Percentiles rank a stretch among this genome's conserved stretches.
phyloP scores from a whole-genome alignment of 176 grass and related monocot species.

The Avena sativa region DNA sequence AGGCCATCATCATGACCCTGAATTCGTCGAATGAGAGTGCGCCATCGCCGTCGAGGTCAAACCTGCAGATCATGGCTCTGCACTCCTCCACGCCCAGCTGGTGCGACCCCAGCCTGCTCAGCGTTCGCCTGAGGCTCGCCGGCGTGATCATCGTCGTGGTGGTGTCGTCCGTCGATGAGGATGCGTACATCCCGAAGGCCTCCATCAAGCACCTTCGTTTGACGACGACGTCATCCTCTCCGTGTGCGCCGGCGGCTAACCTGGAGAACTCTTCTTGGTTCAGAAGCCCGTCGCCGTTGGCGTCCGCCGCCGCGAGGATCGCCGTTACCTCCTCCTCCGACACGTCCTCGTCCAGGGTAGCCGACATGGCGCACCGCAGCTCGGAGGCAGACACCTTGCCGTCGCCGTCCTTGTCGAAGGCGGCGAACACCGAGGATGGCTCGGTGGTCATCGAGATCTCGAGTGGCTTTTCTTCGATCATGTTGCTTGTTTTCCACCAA shows the following conservation, averaged over 20 bases:
- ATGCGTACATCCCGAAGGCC: slow-evolving; percentile 65
- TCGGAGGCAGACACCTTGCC: slow-evolving; percentile 60
- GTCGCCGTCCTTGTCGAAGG: slow-evolving; percentile 61
- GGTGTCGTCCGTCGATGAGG: not conserved
- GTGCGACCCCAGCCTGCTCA: slow-evolving; percentile 39
- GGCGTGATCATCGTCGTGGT: slow-evolving; percentile 49
- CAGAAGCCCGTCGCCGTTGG: slow-evolving; percentile 52
- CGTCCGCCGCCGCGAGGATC: slow-evolving; percentile 39
- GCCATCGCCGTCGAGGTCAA: slow-evolving; percentile 68
- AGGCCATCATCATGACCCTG: slow-evolving; percentile 61
- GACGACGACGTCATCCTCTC: slow-evolving; percentile 30
- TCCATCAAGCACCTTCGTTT: slow-evolving; percentile 38
- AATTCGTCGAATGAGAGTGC: slow-evolving; percentile 64
- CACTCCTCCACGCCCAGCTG: slow-evolving; percentile 49
- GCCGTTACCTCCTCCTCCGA: slow-evolving; percentile 45
- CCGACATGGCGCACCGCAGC: slow-evolving; percentile 40
- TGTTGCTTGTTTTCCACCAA: not conserved
- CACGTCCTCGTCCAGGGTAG: slow-evolving; percentile 33
- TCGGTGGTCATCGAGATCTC: not conserved
- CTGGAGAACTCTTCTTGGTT: slow-evolving; percentile 42
- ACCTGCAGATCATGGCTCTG: slow-evolving; percentile 67
- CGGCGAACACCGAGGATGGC: slow-evolving; percentile 36
- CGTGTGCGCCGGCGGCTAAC: not conserved
- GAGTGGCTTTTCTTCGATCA: not conserved
- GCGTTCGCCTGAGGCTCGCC: slow-evolving; percentile 55